phyloP scores from a whole-genome alignment of 352 stramenopile species.

The Pythium coloratum region DNA sequence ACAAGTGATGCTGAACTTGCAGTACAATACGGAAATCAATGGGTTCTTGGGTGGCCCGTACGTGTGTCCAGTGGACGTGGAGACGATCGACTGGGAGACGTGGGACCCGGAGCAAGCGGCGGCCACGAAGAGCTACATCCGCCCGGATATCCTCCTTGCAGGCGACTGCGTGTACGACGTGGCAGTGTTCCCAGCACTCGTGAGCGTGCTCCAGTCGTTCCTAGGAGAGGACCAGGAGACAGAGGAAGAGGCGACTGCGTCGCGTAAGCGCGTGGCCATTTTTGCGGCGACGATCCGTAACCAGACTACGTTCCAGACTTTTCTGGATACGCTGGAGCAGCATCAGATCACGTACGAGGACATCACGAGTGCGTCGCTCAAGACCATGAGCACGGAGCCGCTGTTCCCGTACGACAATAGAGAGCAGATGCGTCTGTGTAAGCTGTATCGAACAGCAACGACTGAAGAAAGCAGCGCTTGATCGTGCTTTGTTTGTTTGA shows the following conservation, averaged over 20 bases:
- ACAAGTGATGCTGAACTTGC: constrained; percentile 81
- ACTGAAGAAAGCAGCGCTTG: neutral
- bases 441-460: constrained; percentile 33
- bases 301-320: constrained; percentile 70
- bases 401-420: constrained; percentile 64
- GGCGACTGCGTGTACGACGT: constrained; percentile 84
- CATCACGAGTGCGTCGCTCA: constrained; percentile 46
- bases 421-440: constrained; percentile 70
- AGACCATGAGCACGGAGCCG: constrained; percentile 37
- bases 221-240: constrained; percentile 26
- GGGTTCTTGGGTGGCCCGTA: constrained; percentile 30
- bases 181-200: constrained; percentile 49
- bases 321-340: constrained; percentile 56
- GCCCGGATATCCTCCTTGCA: constrained; percentile 61
- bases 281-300: constrained; percentile 81
- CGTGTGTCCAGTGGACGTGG: constrained; percentile 49
- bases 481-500: neutral
- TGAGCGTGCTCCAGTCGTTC: constrained; percentile 61
- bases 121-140: constrained; percentile 19
- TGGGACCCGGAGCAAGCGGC: constrained; percentile 44
- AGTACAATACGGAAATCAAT: constrained; percentile 84
- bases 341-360: constrained; percentile 65
- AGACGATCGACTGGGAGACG: constrained; percentile 70
- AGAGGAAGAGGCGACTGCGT: neutral
- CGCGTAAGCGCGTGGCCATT: constrained; percentile 46